Base-by-base conservation (phyloP, 163 green algal species). In the Chlorella variabilis region DNA sequence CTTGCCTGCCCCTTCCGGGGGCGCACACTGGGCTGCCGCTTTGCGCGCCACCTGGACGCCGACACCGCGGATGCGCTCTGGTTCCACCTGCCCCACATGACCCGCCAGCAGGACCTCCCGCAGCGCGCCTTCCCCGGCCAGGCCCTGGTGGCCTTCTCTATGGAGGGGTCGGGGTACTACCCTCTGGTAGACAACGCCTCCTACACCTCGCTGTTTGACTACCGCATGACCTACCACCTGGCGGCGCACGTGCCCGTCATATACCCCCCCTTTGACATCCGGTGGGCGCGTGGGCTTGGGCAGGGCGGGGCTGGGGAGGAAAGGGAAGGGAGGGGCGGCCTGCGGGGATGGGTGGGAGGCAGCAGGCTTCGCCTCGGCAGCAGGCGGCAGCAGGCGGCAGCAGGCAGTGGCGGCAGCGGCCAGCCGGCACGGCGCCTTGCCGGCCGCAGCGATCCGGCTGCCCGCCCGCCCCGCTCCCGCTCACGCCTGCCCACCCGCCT, bases 261-360 rank as follows among this genome's bases (percentile, higher is more conserved):
- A 17, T 67, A 67, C 59, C 59, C 59, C 9, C 59, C 49, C 68
- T 59, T 76, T 39, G 48, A 76, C 17, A 61, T 76, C 68, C 9
- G 71, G 71, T 65, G 54, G 23, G 41, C 11, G 38, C 6, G 7
- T 41, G 62, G 36, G n/a, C n/a, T n/a, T n/a, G n/a, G n/a, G n/a
- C n/a, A n/a, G n/a, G n/a, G n/a, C n/a, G n/a, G n/a, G n/a, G n/a
- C n/a, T n/a, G n/a, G n/a, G n/a, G n/a, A n/a, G n/a, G n/a, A n/a
- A n/a, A n/a, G n/a, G n/a, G n/a, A n/a, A n/a, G n/a, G n/a, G n/a
- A n/a, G n/a, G n/a, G n/a, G n/a, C n/a, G n/a, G n/a, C n/a, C n/a
- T n/a, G n/a, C n/a, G n/a, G n/a, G n/a, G n/a, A n/a, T n/a, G n/a
- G n/a, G n/a, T n/a, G n/a, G n/a, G n/a, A n/a, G n/a, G n/a, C n/a